These are phyloP conservation scores for Globisporangium barbulae DNA, from an alignment of 352 stramenopile genomes.

Conservation along the genomic window DNA sequence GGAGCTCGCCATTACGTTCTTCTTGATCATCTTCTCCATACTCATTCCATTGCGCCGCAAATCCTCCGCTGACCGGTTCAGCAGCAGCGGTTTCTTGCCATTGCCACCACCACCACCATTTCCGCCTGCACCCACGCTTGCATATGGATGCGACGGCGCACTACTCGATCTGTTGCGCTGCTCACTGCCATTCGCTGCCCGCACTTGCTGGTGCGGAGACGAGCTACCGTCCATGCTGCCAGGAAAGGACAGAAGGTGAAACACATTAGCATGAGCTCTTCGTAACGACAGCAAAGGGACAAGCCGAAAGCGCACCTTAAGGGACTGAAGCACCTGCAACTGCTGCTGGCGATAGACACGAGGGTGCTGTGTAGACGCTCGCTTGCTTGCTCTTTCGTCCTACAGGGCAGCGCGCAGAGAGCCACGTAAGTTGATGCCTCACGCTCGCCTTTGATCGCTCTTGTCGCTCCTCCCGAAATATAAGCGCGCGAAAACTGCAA, in stretches of 20 bases:
- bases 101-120: neutral
- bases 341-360: neutral
- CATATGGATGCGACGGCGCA: neutral
- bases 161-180: slow-evolving; percentile 6
- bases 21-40: slow-evolving; percentile 88
- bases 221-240: slow-evolving; percentile 14
- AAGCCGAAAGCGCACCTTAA: neutral
- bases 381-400: neutral
- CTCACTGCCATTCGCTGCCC: neutral
- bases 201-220: slow-evolving; percentile 11
- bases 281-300: neutral
- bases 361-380: neutral
- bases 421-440: neutral
- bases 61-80: slow-evolving; percentile 38
- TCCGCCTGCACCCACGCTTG: neutral
- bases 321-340: neutral
- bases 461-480: neutral
- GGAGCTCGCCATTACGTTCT: slow-evolving; percentile 58
- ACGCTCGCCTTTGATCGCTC: neutral
- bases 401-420: neutral
- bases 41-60: slow-evolving; percentile 62
- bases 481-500: neutral
- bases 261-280: neutral
- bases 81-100: slow-evolving; percentile 18
- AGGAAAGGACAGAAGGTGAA: neutral